Evolutionary conservation across 345 rosid genomes (phyloP), one percentile per base, ranked within the genome.

Genomic region (Camelina laxa): DNA sequence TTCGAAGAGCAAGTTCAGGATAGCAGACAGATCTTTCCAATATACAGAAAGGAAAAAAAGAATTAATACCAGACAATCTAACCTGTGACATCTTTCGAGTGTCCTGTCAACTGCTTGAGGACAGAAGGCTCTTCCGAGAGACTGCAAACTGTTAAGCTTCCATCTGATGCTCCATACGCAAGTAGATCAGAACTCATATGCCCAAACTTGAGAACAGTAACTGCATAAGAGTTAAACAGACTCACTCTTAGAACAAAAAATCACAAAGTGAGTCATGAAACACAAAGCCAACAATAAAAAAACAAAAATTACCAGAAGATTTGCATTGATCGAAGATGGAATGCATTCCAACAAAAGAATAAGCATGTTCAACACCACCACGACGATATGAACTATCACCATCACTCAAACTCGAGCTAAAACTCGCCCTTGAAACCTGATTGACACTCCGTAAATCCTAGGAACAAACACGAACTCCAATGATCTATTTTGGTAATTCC

Each of bases 51-150:
- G 30, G 85, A 80, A 79, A 76, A 53, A 78, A 63, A 69, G 86
- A 79, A 82, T 70, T 64, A 80, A 75, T 87, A 89, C 95, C 93
- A 87, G 91, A 79, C 67, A 82, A 85, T 78, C 96, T 81, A 89
- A 95, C 99, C 99, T 91, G 99, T 91, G 89, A 94, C 97, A 87
- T 94, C 98, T 83, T 87, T 90, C 12, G 93, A 85, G 66, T 95
- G 97, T 56, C 96, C 93, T 24, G 66, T 84, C 62, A 90, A 83
- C 67, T 84, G 85, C 79, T 83, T 87, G 62, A 82, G 79, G 45
- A 88, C 79, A 67, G 87, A 84, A 78, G 97, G 91, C 76, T 90
- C 88, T 22, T 95, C 92, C 9, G 86, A 83, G 74, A 95, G 96
- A 41, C 57, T 82, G 76, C 97, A 95, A 50, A 90, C 90, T 17